These are phyloP conservation scores for Leccinum longicurvipes DNA, from an alignment of 768 basidiomycete genomes.

Conservation along the genomic window DNA sequence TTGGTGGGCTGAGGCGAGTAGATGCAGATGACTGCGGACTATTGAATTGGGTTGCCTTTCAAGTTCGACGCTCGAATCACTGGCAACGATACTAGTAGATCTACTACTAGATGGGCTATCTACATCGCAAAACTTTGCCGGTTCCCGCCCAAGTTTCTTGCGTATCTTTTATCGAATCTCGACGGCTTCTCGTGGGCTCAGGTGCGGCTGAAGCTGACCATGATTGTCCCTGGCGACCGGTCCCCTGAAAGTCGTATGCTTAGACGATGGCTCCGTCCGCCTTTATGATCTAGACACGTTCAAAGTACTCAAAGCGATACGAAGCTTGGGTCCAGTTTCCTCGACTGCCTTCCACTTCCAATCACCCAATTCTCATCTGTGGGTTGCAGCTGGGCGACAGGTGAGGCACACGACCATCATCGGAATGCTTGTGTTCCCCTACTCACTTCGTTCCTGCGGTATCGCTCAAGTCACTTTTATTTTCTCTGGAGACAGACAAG, in stretches of 20 bases:
- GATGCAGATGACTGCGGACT: too few species aligned
- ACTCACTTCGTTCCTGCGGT: not conserved
- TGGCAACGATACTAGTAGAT: too few species aligned
- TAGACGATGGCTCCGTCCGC: slow-evolving; percentile 70
- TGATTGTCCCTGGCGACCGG: not conserved
- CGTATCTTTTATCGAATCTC: slow-evolving; percentile 46
- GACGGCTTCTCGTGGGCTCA: slow-evolving; percentile 58
- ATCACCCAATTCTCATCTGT: slow-evolving; percentile 47
- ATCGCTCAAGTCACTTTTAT: slow-evolving; percentile 29
- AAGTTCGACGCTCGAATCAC: too few species aligned
- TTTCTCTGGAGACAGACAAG: slow-evolving; percentile 46
- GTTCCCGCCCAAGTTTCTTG: slow-evolving; percentile 54
- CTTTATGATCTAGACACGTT: slow-evolving; percentile 58
- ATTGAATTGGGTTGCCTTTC: too few species aligned
- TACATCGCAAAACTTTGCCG: slow-evolving; percentile 27
- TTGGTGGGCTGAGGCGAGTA: too few species aligned
- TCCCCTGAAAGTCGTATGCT: slow-evolving; percentile 1
- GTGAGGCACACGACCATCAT: slow-evolving; percentile 32
- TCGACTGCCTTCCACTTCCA: slow-evolving; percentile 51
- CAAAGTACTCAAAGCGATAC: slow-evolving; percentile 62
- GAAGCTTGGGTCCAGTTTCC: slow-evolving; percentile 59
- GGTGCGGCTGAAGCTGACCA: slow-evolving; percentile 37
- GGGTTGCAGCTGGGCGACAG: slow-evolving; percentile 63
- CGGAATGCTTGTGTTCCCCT: not conserved
- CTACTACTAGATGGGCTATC: too few species aligned